Evolutionary conservation across 768 basidiomycete genomes (phyloP), one percentile per base, ranked within the genome.

Genomic region (Austroboletus eburneus): DNA sequence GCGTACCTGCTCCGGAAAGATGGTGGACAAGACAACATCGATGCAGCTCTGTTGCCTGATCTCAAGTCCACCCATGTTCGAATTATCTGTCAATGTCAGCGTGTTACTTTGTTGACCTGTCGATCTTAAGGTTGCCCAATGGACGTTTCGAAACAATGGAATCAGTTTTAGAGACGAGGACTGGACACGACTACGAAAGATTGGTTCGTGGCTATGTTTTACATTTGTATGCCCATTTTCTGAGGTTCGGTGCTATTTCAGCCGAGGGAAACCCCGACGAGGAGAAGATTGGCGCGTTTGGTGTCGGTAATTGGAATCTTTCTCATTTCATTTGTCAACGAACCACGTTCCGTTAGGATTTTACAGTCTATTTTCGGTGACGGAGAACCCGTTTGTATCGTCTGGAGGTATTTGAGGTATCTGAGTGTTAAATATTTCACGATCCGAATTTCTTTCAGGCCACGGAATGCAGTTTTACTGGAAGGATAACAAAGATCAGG

Each of bases 381-480:
- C 88, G 3, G 88, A 91, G 49, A 83, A 86, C 53, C 88, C 88
- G 0, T 85, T 87, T 58, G 87, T 91, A 1, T 85, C 77, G 4
- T 91, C 87, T 16, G 87, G 87, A 70, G 79, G 85, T 85, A 61
- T 42, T 12, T 35, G 17, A 35, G 8, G 5, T 35, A 5, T 6
- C 18, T 18, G 5, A 12, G 16, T 4, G 18, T 35, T 18, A 10
- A 32, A 14, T 13, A 13, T 3, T 32, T 10, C 25, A 27, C 34
- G 21, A 7, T 49, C 42, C 13, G 45, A 33, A 17, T 24, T 50
- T 33, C 21, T 53, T 40, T 50, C 61, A 78, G 91, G 81, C 25
- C 79, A 87, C 59, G 92, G 91, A 81, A 95, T 95, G 92, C 86
- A 83, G 0, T 97, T 96, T 63, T 89, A 94, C 63, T 97, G 91